A percentile compares a stretch with the other conserved stretches of the same genome.
Evolutionary conservation across 1,284 basidiomycete genomes (phyloP).

Genomic region (Tilletia walkeri): DNA sequence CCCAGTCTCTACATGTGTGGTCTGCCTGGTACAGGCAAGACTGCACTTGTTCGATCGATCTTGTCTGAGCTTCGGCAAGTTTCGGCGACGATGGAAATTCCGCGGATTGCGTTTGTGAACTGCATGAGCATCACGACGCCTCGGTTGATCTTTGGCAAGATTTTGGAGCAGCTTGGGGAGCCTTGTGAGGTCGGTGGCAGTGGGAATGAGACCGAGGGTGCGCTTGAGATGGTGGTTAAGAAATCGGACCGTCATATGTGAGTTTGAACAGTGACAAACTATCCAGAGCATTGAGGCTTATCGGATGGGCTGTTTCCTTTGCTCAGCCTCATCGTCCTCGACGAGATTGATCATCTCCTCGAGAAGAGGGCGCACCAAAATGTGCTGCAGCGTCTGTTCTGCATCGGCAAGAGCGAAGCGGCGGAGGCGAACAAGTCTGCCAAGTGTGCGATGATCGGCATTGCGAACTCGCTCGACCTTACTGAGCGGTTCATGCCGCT

Average conservation of each 20-base stretch:
- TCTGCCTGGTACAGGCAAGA: slow-evolving; percentile 59
- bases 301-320: background rate
- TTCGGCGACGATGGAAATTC: slow-evolving; percentile 18
- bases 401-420: slow-evolving; percentile 24
- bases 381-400: slow-evolving; percentile 56
- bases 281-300: background rate
- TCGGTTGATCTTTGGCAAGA: slow-evolving; percentile 42
- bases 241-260: slow-evolving; percentile 6
- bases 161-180: slow-evolving; percentile 38
- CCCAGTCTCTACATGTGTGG: slow-evolving; percentile 57
- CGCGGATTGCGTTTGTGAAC: slow-evolving; percentile 55
- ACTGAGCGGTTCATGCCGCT: slow-evolving; percentile 51
- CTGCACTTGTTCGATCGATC: slow-evolving; percentile 56
- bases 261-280: background rate
- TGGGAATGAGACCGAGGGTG: slow-evolving; percentile 21
- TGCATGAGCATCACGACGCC: slow-evolving; percentile 56
- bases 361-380: slow-evolving; percentile 48
- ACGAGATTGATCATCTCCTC: slow-evolving; percentile 58
- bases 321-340: slow-evolving; percentile 53
- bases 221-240: slow-evolving; percentile 25
- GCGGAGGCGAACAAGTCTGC: slow-evolving; percentile 12
- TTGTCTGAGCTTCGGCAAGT: slow-evolving; percentile 38
- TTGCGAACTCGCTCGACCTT: slow-evolving; percentile 53
- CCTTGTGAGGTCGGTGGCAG: background rate
- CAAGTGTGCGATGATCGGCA: slow-evolving; percentile 34